Evolutionary conservation across 345 rosid species (phyloP).

Genomic region (Clarkia xantiana): DNA sequence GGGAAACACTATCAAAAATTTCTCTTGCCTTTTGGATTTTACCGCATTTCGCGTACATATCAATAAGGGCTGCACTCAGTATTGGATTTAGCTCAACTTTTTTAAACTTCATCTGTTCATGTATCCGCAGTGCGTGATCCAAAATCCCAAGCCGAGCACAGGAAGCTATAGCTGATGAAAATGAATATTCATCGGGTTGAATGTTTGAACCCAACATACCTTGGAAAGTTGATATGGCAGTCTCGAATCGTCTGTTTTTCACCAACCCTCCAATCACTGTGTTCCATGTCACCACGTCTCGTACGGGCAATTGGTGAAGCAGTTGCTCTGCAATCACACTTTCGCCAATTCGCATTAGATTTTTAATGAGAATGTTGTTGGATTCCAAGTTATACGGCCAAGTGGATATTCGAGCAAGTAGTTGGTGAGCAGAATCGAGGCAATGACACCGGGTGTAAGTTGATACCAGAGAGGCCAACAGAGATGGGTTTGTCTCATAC

Average conservation of each 20-base stretch:
- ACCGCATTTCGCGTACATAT: conserved; percentile 63
- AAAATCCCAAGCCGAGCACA: conserved; percentile 61
- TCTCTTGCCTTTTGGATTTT: conserved; percentile 45
- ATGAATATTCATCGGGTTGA: conserved; percentile 56
- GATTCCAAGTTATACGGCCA: conserved; percentile 21
- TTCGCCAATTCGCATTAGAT: conserved; percentile 36
- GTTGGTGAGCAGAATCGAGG: conserved; percentile 20
- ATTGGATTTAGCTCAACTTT: conserved; percentile 36
- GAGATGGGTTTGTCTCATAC: conserved; percentile 39
- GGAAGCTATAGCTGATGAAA: conserved; percentile 44
- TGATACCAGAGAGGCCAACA: conserved; percentile 31
- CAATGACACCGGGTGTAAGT: conserved; percentile 35
- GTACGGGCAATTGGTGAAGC: conserved; percentile 24
- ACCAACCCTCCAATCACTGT: conserved; percentile 57
- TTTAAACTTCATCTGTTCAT: conserved; percentile 31
- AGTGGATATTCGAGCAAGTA: conserved; percentile 24
- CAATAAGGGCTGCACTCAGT: conserved; percentile 53
- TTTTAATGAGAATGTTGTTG: conserved; percentile 33
- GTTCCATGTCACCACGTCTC: conserved; percentile 68
- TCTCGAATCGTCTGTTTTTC: conserved; percentile 39
- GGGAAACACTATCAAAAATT: conserved; percentile 27
- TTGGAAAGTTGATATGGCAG: conserved; percentile 30
- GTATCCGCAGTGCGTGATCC: conserved; percentile 47
- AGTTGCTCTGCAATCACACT: conserved; percentile 40
- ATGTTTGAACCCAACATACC: conserved; percentile 32